Evolutionary conservation across 257 asterid genomes (phyloP), one percentile per base, ranked within the genome.

Genomic region (Rhazya stricta): DNA sequence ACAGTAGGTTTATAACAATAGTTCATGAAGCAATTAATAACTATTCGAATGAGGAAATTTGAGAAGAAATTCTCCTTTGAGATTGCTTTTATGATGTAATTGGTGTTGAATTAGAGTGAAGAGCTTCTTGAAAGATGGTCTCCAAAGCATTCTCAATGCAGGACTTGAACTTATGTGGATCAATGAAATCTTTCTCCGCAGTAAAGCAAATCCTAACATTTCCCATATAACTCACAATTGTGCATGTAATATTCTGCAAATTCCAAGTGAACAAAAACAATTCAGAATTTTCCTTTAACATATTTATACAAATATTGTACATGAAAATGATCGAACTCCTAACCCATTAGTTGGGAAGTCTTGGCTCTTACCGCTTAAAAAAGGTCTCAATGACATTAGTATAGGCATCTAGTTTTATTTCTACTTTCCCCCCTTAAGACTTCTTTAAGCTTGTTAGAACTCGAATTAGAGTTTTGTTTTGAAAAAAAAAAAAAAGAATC

Each of bases 161-260:
- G 1, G 91, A 81, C 75, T 82, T 87, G 36, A 90, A 76, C 79
- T 81, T 89, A 5, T 82, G 79, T 27, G 83, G 85, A 80, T 90
- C 93, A 5, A 90, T 67, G 66, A 83, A 88, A 57, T 84, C 91
- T 62, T 88, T 88, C 83, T 87, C 91, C 75, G 60, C 45, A 15
- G 82, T 81, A 74, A 90, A 67, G n/a, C 88, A 89, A 19, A 90
- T 73, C 74, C 96, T 81, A 67, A 90, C 57, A 45, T 81, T 71
- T 42, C 85, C 93, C 85, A 78, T 85, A 10, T 88, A 90, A 69
- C 93, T 90, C 75, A 88, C n/a, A 69, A 90, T 63, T 23, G 90
- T 86, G 27, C 87, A 82, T 0, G 84, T 72, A 37, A 78, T 77
- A 76, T 90, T 86, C 96, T 90, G 90, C 83, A 81, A 69, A 65